Evolutionary conservation across 306 rosid species (phyloP).

Genomic region (Acacia acuminata): DNA sequence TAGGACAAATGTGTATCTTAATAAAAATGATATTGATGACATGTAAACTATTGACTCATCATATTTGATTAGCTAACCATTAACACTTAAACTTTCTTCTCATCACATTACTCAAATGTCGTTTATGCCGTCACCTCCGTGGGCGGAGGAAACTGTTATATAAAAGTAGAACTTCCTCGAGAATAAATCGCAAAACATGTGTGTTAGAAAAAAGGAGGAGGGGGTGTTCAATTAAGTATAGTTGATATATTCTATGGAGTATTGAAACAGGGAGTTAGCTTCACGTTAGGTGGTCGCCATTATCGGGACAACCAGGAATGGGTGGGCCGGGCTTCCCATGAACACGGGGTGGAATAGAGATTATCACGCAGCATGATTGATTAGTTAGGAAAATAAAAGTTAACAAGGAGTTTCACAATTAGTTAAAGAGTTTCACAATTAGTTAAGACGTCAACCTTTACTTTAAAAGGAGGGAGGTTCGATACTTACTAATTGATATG

Average conservation of each 20-base stretch:
- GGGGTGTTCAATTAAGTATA: background rate
- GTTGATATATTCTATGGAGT: too few relatives aligned
- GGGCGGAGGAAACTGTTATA: background rate
- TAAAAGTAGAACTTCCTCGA: background rate
- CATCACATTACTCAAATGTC: background rate
- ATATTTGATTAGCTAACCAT: too few relatives aligned
- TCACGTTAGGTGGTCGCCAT: background rate
- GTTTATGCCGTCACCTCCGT: background rate
- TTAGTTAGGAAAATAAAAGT: too few relatives aligned
- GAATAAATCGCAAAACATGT: background rate
- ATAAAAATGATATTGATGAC: too few relatives aligned
- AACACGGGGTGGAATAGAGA: background rate
- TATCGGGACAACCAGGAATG: background rate
- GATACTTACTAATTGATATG: too few relatives aligned
- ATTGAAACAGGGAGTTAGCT: background rate
- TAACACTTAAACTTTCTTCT: too few relatives aligned
- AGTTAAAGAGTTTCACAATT: too few relatives aligned
- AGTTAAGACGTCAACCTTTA: too few relatives aligned
- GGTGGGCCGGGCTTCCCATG: background rate
- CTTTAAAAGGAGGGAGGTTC: too few relatives aligned
- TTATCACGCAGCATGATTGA: background rate
- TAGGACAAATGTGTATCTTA: too few relatives aligned
- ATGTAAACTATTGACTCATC: fast-evolving
- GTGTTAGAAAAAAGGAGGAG: background rate
- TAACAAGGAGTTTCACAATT: too few relatives aligned